phyloP scores from a whole-genome alignment of 2,329 filamentous ascomycete species.

The Sclerotiophoma versabilis region DNA sequence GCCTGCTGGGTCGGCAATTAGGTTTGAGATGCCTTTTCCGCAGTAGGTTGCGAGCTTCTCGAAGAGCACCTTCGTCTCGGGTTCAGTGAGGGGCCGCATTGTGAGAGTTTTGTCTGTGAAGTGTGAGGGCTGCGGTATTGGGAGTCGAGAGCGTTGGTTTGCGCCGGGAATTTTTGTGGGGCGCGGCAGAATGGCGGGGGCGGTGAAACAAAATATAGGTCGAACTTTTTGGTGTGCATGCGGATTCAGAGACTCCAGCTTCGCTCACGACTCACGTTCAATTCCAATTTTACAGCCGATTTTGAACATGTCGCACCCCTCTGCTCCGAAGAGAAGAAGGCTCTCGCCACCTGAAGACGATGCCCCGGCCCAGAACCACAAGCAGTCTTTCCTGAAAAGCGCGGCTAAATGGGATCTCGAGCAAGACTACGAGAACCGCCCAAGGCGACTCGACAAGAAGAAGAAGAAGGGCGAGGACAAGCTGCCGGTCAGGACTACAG shows the following conservation, averaged over 20 bases:
- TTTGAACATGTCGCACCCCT: conserved; percentile 42
- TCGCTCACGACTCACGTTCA: neutral
- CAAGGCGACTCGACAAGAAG: conserved; percentile 69
- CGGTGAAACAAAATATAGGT: conserved; percentile 17
- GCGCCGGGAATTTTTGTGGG: conserved; percentile 26
- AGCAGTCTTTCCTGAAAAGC: conserved; percentile 70
- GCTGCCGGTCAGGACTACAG: conserved; percentile 85
- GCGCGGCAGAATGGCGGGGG: conserved; percentile 24
- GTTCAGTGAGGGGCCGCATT: conserved; percentile 84
- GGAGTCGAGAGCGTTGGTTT: conserved; percentile 1
- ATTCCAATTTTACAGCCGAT: neutral
- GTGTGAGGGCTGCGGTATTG: conserved; percentile 3
- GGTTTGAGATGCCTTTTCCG: conserved; percentile 81
- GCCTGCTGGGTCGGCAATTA: conserved; percentile 55
- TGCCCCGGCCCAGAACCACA: conserved; percentile 31
- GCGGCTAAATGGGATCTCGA: conserved; percentile 89
- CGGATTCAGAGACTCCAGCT: conserved; percentile 2
- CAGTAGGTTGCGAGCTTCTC: conserved; percentile 94
- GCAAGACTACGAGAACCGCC: conserved; percentile 84
- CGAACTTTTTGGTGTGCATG: conserved; percentile 1
- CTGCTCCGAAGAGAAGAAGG: conserved; percentile 47
- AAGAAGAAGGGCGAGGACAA: conserved; percentile 76
- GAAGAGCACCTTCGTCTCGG: conserved; percentile 82
- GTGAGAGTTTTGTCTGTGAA: conserved; percentile 7
- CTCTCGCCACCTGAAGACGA: conserved; percentile 46